Conservation (phyloP, 2,329 filamentous ascomycete species). For the Diaporthe vexans region DNA sequence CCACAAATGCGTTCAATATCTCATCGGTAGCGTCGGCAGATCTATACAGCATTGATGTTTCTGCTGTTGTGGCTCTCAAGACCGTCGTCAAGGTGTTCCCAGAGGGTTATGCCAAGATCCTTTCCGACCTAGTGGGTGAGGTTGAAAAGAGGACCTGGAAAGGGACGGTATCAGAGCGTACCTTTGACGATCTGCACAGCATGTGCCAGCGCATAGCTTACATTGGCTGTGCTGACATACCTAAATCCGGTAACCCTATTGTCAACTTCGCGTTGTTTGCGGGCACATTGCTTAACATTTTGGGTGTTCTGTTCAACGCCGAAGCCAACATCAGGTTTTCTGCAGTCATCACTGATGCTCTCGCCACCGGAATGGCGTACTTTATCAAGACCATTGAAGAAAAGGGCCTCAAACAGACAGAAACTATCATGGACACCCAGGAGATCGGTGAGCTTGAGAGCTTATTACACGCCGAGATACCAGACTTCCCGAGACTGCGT, state of each 20-base stretch:
- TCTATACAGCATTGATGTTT: slow-evolving; percentile 36
- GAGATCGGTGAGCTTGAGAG: not conserved
- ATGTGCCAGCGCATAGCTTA: slow-evolving; percentile 58
- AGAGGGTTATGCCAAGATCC: slow-evolving; percentile 37
- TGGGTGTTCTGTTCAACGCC: slow-evolving; percentile 33
- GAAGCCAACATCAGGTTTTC: slow-evolving; percentile 29
- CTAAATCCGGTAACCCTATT: slow-evolving; percentile 49
- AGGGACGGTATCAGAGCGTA: slow-evolving; percentile 34
- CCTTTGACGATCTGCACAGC: slow-evolving; percentile 51
- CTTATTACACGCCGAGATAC: slow-evolving; percentile 15
- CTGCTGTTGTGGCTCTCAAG: slow-evolving; percentile 50
- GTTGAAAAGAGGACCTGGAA: slow-evolving; percentile 43
- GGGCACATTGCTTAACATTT: slow-evolving; percentile 48
- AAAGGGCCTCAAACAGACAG: slow-evolving; percentile 1
- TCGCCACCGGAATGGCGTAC: slow-evolving; percentile 34
- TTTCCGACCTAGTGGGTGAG: slow-evolving; percentile 46
- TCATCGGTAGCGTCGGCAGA: slow-evolving; percentile 21
- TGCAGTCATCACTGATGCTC: slow-evolving; percentile 28
- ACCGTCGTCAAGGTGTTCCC: slow-evolving; percentile 41
- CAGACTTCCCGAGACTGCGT: slow-evolving; percentile 33
- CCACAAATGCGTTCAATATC: slow-evolving; percentile 38
- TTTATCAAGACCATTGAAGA: slow-evolving; percentile 24
- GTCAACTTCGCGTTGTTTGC: slow-evolving; percentile 58
- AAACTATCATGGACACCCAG: not conserved
- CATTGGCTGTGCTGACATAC: slow-evolving; percentile 61